These are phyloP conservation scores for Eucalyptus polybractea DNA, from an alignment of 345 rosid species.

Conservation along the genomic window DNA sequence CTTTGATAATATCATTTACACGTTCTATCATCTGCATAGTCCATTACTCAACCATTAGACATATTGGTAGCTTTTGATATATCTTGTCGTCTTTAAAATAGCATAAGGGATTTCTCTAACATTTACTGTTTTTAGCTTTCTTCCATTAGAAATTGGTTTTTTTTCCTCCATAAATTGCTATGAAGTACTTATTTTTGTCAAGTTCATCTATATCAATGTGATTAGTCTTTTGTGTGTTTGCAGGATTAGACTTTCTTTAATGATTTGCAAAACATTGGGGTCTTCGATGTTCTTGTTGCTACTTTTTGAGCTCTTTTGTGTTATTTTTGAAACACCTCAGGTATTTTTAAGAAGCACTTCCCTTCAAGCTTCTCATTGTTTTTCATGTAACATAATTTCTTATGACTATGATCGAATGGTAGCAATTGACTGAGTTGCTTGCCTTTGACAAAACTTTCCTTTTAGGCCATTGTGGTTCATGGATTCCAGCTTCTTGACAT, in stretches of 20 bases:
- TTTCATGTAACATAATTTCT: not conserved
- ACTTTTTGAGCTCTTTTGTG: conserved; percentile 53
- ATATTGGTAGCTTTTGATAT: too few relatives aligned
- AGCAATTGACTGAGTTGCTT: not conserved
- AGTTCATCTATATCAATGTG: not conserved
- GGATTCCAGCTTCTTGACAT: conserved; percentile 89
- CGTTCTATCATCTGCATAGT: too few relatives aligned
- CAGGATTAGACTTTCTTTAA: conserved; percentile 41
- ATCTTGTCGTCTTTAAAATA: too few relatives aligned
- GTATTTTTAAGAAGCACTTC: conserved; percentile 7
- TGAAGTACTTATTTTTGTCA: not conserved
- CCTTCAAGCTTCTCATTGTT: not conserved
- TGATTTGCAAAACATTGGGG: conserved; percentile 17
- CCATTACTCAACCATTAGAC: too few relatives aligned
- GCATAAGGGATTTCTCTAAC: too few relatives aligned
- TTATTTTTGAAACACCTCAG: conserved; percentile 59
- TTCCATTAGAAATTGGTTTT: not conserved
- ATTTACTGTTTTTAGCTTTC: not conserved
- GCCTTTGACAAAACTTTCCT: not conserved
- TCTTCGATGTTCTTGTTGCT: conserved; percentile 33
- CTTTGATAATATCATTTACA: too few relatives aligned
- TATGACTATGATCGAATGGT: not conserved
- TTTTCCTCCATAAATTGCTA: not conserved
- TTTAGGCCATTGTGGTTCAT: conserved; percentile 77
- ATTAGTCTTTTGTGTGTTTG: not conserved